Percentiles rank a stretch among this genome's conserved stretches.
These are phyloP conservation scores for Thermoascus crustaceus DNA, from an alignment of 2,329 filamentous ascomycete genomes.

Conservation along the genomic window DNA sequence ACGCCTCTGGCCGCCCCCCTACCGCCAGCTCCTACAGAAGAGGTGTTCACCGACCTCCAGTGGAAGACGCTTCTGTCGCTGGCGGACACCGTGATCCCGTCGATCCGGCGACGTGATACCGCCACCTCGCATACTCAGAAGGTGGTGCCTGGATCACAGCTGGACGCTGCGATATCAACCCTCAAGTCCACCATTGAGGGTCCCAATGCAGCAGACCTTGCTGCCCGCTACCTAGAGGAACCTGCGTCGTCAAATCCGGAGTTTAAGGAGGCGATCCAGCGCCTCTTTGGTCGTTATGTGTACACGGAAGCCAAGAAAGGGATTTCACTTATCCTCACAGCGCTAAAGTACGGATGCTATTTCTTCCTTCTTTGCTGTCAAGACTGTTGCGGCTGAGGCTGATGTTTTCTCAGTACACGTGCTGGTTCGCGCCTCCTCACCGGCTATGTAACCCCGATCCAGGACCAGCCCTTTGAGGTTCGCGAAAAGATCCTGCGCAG, in stretches of 20 bases:
- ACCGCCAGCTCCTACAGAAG: constrained; percentile 38
- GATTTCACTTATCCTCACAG: constrained; percentile 44
- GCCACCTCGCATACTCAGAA: constrained; percentile 29
- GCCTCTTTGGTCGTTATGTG: constrained; percentile 42
- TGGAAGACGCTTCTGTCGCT: constrained; percentile 53
- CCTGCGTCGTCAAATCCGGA: constrained; percentile 39
- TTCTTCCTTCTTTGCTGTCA: not conserved
- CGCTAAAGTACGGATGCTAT: constrained; percentile 41
- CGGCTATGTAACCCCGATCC: constrained; percentile 47
- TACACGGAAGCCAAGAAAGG: constrained; percentile 42
- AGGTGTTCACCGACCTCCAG: constrained; percentile 47
- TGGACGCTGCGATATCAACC: constrained; percentile 21
- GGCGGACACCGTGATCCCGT: constrained; percentile 50
- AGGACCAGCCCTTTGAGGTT: constrained; percentile 46
- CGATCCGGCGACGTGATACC: constrained; percentile 36
- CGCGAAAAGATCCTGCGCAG: constrained; percentile 46
- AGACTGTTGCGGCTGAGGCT: not conserved
- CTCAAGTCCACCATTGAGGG: constrained; percentile 18
- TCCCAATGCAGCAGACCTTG: constrained; percentile 27
- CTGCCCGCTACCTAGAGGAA: constrained; percentile 41
- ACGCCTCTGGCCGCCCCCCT: constrained; percentile 37
- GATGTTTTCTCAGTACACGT: constrained; percentile 35
- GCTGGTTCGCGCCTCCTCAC: constrained; percentile 50
- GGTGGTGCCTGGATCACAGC: constrained; percentile 32
- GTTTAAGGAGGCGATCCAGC: constrained; percentile 43